Evolutionary conservation across 495 filamentous ascomycete genomes (phyloP).

Genomic region (Aspergillus haitiensis): DNA sequence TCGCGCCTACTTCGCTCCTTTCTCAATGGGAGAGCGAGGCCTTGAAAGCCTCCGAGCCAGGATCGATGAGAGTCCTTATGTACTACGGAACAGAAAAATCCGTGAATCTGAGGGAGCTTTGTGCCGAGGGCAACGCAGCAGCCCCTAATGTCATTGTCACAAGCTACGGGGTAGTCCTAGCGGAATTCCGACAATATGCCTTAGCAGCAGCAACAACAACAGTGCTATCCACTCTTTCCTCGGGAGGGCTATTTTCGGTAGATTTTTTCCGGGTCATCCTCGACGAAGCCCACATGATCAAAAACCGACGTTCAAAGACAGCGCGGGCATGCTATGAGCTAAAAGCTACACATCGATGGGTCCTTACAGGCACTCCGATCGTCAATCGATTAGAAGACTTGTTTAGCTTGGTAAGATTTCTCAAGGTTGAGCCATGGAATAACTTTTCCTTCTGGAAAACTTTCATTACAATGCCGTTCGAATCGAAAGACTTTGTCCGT

Average conservation of each 20-base stretch:
- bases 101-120: slow-evolving; percentile 71
- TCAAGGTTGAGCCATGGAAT: slow-evolving; percentile 93
- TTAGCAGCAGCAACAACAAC: slow-evolving; percentile 23
- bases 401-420: slow-evolving; percentile 90
- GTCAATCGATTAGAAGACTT: slow-evolving; percentile 95
- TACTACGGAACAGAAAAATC: slow-evolving; percentile 90
- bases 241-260: slow-evolving; percentile 81
- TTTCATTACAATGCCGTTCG: slow-evolving; percentile 96
- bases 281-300: slow-evolving; percentile 93
- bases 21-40: slow-evolving; percentile 97
- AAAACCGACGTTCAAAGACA: slow-evolving; percentile 86
- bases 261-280: slow-evolving; percentile 93
- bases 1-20: slow-evolving; percentile 91
- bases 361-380: slow-evolving; percentile 92
- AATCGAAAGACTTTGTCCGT: slow-evolving; percentile 87
- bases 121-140: slow-evolving; percentile 69
- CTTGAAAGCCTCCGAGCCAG: slow-evolving; percentile 77
- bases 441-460: slow-evolving; percentile 99
- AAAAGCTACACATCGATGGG: slow-evolving; percentile 83
- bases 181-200: slow-evolving; percentile 74
- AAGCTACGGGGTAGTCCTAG: slow-evolving; percentile 90
- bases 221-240: slow-evolving; percentile 53
- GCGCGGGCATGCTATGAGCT: slow-evolving; percentile 92
- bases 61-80: slow-evolving; percentile 76
- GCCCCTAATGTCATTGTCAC: slow-evolving; percentile 92